Conservation (phyloP, 495 filamentous ascomycete genomes). For the Aspergillus indologenus region DNA sequence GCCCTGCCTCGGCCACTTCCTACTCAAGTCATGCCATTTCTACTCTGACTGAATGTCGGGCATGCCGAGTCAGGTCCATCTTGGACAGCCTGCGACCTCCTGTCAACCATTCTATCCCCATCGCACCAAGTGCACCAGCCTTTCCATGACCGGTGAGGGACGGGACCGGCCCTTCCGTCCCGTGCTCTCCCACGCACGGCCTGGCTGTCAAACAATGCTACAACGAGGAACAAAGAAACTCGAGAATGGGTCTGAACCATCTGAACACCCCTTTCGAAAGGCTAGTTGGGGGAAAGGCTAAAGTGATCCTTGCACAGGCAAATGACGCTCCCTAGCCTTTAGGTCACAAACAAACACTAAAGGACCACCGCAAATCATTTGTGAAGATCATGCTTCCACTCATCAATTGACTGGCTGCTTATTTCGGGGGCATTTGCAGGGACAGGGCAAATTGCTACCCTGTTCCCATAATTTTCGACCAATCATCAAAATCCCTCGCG, state of each 20-base stretch:
- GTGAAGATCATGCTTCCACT: constrained; percentile 28
- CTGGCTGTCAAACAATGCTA: constrained; percentile 11
- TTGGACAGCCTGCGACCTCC: constrained; percentile 5
- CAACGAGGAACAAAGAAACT: constrained; percentile 11
- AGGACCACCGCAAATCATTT: constrained; percentile 20
- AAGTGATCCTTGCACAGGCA: constrained; percentile 1
- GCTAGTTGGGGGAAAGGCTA: neutral
- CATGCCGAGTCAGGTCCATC: constrained; percentile 9
- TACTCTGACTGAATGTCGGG: constrained; percentile 12
- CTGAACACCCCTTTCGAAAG: neutral
- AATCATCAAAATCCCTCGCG: constrained; percentile 39
- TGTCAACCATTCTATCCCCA: constrained; percentile 16
- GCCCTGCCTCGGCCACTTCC: neutral
- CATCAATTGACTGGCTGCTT: constrained; percentile 27
- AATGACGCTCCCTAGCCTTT: neutral
- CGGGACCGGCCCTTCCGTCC: constrained; percentile 47
- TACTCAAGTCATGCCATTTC: constrained; percentile 8
- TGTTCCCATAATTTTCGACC: constrained; percentile 25
- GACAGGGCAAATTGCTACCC: constrained; percentile 25
- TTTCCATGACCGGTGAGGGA: constrained; percentile 11
- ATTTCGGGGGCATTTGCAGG: constrained; percentile 29
- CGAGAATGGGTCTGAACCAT: neutral
- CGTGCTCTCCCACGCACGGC: constrained; percentile 18
- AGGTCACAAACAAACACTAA: constrained; percentile 9
- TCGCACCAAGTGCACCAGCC: neutral